A percentile compares a stretch with the other conserved stretches of the same genome.
Evolutionary conservation across 1,284 basidiomycete species (phyloP).

Genomic region (Cryptococcus sp.): DNA sequence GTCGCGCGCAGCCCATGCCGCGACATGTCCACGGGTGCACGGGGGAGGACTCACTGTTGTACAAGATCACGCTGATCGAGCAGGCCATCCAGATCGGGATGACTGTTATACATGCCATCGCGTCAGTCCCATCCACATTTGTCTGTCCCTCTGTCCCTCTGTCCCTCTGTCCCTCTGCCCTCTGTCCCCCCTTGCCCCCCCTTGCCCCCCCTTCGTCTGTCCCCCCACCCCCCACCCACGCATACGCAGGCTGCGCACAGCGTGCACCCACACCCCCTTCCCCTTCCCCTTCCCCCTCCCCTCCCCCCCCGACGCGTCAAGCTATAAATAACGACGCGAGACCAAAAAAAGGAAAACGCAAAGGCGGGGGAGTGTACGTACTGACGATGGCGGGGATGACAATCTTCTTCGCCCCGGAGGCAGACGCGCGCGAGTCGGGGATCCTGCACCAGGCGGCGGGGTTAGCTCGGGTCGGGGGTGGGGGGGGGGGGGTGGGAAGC

Average conservation of each 20-base stretch:
- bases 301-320: neutral
- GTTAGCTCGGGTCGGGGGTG: neutral
- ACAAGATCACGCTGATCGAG: constrained; percentile 87
- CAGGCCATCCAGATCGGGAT: constrained; percentile 68
- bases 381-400: constrained; percentile 48
- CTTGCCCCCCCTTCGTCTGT: no score
- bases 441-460: constrained; percentile 10
- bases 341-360: neutral
- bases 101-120: constrained; percentile 24
- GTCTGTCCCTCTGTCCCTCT: no score
- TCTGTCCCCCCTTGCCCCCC: no score
- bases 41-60: constrained; percentile 63
- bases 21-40: neutral
- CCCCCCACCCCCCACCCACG: neutral
- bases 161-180: no score
- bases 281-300: neutral
- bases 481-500: neutral
- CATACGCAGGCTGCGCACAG: neutral
- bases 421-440: constrained; percentile 15
- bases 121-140: neutral
- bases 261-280: neutral
- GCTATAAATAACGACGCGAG: neutral
- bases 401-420: constrained; percentile 48
- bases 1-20: neutral
- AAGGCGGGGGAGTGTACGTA: constrained; percentile 23